Percentiles rank a stretch among this genome's conserved stretches.
Conservation (phyloP, 2,329 filamentous ascomycete genomes). For the Paracamarosporium sp. region DNA sequence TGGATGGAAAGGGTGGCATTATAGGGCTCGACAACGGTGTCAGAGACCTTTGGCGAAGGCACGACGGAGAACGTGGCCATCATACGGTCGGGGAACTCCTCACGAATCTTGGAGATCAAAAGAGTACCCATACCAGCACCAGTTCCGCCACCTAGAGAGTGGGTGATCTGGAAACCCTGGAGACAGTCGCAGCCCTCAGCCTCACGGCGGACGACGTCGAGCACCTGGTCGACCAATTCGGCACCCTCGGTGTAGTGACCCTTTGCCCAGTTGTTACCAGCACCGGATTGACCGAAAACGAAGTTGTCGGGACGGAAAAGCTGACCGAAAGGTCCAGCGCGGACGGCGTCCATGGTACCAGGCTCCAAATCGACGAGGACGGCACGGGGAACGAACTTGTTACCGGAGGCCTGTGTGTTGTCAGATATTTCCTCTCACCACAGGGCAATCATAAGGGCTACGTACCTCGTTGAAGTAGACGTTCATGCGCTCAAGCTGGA, state of each 20-base stretch:
- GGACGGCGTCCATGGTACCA: constrained; percentile 99
- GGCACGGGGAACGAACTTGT: constrained; percentile 99
- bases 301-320: constrained; percentile 99
- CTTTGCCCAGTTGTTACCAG: constrained; percentile 99
- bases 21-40: constrained; percentile 99
- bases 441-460: constrained; percentile 9
- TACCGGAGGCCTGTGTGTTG: constrained; percentile 76
- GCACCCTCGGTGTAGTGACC: constrained; percentile 99
- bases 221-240: constrained; percentile 96
- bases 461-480: constrained; percentile 96
- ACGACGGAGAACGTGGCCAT: constrained; percentile 99
- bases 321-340: constrained; percentile 96
- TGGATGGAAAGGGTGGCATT: constrained; percentile 99
- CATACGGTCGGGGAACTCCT: constrained; percentile 99
- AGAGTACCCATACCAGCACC: constrained; percentile 99
- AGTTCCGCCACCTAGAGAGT: constrained; percentile 99
- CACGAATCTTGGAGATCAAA: constrained; percentile 99
- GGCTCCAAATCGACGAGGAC: constrained; percentile 99
- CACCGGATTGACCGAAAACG: constrained; percentile 98
- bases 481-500: constrained; percentile 99
- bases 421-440: constrained; percentile 26
- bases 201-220: constrained; percentile 98
- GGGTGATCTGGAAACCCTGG: constrained; percentile 99
- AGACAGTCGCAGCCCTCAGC: constrained; percentile 99
- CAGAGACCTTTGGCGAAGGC: constrained; percentile 98